phyloP scores from a whole-genome alignment of 2,329 filamentous ascomycete genomes.

The Aspergillus felis region DNA sequence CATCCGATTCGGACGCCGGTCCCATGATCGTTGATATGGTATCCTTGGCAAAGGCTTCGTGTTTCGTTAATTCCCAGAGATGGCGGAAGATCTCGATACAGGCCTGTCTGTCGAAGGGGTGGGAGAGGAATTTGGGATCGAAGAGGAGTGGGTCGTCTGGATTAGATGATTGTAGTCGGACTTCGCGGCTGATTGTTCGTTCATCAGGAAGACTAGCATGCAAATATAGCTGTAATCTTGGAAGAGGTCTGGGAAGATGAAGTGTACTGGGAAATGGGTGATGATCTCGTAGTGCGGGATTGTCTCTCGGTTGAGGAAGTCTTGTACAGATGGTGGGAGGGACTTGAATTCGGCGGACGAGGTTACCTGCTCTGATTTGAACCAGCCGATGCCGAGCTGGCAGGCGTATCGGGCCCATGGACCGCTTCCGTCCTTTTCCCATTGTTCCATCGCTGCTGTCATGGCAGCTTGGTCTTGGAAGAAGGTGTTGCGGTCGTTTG shows the following conservation, averaged over 20 bases:
- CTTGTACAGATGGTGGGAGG: constrained; percentile 44
- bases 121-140: constrained; percentile 49
- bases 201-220: constrained; percentile 49
- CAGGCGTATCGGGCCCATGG: too few relatives aligned
- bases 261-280: constrained; percentile 46
- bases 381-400: too few relatives aligned
- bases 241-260: constrained; percentile 36
- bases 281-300: constrained; percentile 57
- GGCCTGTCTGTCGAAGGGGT: constrained; percentile 51
- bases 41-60: constrained; percentile 45
- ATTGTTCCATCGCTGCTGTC: too few relatives aligned
- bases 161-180: constrained; percentile 52
- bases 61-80: constrained; percentile 39
- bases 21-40: constrained; percentile 40
- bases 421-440: too few relatives aligned
- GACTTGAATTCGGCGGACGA: too few relatives aligned
- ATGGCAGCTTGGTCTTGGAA: too few relatives aligned
- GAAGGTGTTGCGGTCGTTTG: too few relatives aligned
- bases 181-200: constrained; percentile 50
- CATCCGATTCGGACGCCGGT: constrained; percentile 49
- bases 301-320: constrained; percentile 46
- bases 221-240: constrained; percentile 41
- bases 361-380: too few relatives aligned
- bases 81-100: constrained; percentile 50
- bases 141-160: constrained; percentile 50